These are phyloP conservation scores for Lathyrus tuberosus DNA, from an alignment of 306 rosid genomes.

Conservation along the genomic window DNA sequence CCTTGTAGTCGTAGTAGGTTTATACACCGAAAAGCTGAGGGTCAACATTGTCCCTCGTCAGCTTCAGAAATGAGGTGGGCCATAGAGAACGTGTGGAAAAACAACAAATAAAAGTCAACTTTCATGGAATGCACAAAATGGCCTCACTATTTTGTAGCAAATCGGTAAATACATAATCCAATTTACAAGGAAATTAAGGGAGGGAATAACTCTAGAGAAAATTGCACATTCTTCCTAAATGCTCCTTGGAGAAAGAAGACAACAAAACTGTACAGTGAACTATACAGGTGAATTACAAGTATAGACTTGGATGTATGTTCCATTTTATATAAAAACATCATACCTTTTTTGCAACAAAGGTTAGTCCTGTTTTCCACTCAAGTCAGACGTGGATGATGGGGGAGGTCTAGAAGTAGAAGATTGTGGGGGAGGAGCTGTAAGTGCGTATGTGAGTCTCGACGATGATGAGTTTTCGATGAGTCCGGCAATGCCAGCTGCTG, in stretches of 20 bases:
- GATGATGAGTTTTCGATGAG: conserved; percentile 90
- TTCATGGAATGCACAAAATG: conserved; percentile 43
- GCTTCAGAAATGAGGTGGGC: neutral
- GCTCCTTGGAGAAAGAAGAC: conserved; percentile 44
- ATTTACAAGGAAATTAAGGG: conserved; percentile 49
- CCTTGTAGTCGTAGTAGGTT: neutral
- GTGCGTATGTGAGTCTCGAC: conserved; percentile 79
- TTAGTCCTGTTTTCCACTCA: conserved; percentile 60
- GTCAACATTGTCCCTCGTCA: neutral
- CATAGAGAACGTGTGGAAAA: neutral
- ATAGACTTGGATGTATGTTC: conserved; percentile 32
- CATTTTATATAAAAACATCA: conserved; percentile 31
- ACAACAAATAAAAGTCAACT: conserved; percentile 11
- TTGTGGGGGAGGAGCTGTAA: conserved; percentile 81
- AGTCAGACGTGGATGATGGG: conserved; percentile 50
- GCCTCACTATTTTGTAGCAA: conserved; percentile 41
- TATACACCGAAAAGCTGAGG: neutral
- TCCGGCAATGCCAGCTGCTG: conserved; percentile 98
- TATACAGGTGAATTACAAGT: conserved; percentile 59
- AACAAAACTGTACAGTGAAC: conserved; percentile 71
- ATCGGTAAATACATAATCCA: conserved; percentile 45
- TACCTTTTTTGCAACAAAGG: conserved; percentile 43
- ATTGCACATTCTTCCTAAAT: conserved; percentile 48
- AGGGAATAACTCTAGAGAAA: conserved; percentile 39
- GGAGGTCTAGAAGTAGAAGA: conserved; percentile 62